Percentiles rank a stretch among this genome's conserved stretches.
These are phyloP conservation scores for Dryas octopetala DNA, from an alignment of 306 rosid genomes.

Conservation along the genomic window DNA sequence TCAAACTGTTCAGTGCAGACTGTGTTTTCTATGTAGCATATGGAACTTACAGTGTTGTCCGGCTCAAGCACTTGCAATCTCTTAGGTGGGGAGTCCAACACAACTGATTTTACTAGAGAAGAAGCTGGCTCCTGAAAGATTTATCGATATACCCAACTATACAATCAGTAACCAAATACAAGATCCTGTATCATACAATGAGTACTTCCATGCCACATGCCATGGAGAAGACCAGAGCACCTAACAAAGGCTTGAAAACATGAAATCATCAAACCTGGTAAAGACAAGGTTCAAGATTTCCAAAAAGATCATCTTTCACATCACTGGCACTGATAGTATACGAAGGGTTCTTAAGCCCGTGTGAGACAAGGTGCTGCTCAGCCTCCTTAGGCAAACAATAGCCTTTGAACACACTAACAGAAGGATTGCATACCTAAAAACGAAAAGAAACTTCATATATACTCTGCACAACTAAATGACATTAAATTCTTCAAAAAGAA, in stretches of 20 bases:
- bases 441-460: constrained; percentile 10
- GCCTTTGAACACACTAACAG: constrained; percentile 65
- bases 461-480: not conserved
- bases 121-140: constrained; percentile 61
- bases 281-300: constrained; percentile 61
- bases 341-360: constrained; percentile 64
- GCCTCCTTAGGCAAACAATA: constrained; percentile 56
- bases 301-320: constrained; percentile 55
- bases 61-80: constrained; percentile 27
- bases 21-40: constrained; percentile 7
- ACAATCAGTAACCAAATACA: not conserved
- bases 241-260: not conserved
- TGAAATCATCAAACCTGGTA: constrained; percentile 53
- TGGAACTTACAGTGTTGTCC: not conserved
- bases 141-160: constrained; percentile 4
- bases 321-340: constrained; percentile 60
- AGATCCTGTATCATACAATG: not conserved
- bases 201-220: not conserved
- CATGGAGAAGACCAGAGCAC: not conserved
- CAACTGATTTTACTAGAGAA: constrained; percentile 32
- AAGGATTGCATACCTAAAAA: constrained; percentile 49
- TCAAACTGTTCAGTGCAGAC: too few relatives aligned
- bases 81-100: constrained; percentile 33
- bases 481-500: not conserved
- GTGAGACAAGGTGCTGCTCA: constrained; percentile 59